Evolutionary conservation across 2,329 filamentous ascomycete species (phyloP).

Genomic region (Myriosclerotinia curreyana): DNA sequence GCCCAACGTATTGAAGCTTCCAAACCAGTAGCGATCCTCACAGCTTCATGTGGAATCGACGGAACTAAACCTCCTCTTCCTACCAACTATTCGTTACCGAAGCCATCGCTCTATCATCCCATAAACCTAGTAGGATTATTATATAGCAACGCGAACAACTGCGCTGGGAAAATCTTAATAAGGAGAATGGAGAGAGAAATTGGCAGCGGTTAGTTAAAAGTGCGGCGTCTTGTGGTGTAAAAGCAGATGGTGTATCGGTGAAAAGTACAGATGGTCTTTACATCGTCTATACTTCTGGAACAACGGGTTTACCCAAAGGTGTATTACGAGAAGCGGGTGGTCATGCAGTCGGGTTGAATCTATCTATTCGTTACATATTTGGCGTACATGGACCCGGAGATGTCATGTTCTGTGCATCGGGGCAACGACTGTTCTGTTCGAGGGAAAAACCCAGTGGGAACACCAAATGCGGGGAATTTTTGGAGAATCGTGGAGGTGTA

Average conservation of each 20-base stretch:
- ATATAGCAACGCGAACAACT: conserved; percentile 82
- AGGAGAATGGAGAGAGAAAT: conserved; percentile 66
- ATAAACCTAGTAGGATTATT: conserved; percentile 70
- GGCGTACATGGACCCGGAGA: conserved; percentile 79
- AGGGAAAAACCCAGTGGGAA: conserved; percentile 96
- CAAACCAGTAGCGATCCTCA: conserved; percentile 72
- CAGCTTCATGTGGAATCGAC: conserved; percentile 89
- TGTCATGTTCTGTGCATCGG: conserved; percentile 67
- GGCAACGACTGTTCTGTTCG: conserved; percentile 82
- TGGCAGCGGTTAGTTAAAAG: conserved; percentile 78
- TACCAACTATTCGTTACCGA: conserved; percentile 76
- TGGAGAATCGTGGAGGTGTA: conserved; percentile 86
- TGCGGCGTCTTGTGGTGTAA: conserved; percentile 63
- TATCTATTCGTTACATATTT: conserved; percentile 81
- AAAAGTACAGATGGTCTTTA: conserved; percentile 78
- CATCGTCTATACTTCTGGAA: conserved; percentile 85
- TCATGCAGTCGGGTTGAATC: conserved; percentile 78
- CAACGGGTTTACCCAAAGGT: conserved; percentile 79
- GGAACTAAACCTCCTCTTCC: conserved; percentile 75
- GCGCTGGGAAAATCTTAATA: conserved; percentile 68
- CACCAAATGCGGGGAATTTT: conserved; percentile 81
- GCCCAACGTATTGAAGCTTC: conserved; percentile 87
- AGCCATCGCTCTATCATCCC: conserved; percentile 62
- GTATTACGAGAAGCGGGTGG: conserved; percentile 80
- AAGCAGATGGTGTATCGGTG: conserved; percentile 73